A percentile compares a stretch with the other conserved stretches of the same genome.
Evolutionary conservation across 1,284 basidiomycete species (phyloP).

Genomic region (Baeospora myosura): DNA sequence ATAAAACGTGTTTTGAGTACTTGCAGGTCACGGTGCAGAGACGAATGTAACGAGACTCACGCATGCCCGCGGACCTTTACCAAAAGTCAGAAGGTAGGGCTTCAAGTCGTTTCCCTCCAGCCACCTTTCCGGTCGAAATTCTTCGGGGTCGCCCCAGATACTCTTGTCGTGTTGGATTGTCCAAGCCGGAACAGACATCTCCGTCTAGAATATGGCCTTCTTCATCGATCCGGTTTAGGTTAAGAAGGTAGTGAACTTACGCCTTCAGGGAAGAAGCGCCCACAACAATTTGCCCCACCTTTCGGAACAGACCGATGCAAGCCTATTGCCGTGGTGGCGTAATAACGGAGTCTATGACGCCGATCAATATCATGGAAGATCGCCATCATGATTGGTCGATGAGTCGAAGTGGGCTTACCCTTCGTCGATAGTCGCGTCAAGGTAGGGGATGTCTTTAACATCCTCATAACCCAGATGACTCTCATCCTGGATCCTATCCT

Average conservation of each 20-base stretch:
- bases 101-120: slow-evolving; percentile 22
- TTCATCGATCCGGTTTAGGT: neutral
- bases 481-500: slow-evolving; percentile 11
- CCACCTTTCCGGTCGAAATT: slow-evolving; percentile 41
- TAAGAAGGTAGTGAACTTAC: slow-evolving; percentile 16
- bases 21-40: neutral
- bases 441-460: slow-evolving; percentile 25
- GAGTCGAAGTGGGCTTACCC: slow-evolving; percentile 15
- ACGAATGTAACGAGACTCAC: slow-evolving; percentile 15
- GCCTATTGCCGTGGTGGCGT: slow-evolving; percentile 26
- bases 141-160: slow-evolving; percentile 38
- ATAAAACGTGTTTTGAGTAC: neutral
- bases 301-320: slow-evolving; percentile 21
- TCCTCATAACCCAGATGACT: slow-evolving; percentile 14
- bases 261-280: slow-evolving; percentile 34
- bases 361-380: neutral
- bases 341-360: slow-evolving; percentile 18
- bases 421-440: slow-evolving; percentile 27
- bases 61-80: slow-evolving; percentile 28
- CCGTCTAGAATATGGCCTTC: slow-evolving; percentile 14
- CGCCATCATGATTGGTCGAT: neutral
- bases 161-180: slow-evolving; percentile 37
- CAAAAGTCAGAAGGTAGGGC: slow-evolving; percentile 29
- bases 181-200: slow-evolving; percentile 31
- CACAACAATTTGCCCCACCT: slow-evolving; percentile 18